Base-by-base conservation (phyloP, 1,139 yeast species). In the Hyphopichia buzzinii region DNA sequence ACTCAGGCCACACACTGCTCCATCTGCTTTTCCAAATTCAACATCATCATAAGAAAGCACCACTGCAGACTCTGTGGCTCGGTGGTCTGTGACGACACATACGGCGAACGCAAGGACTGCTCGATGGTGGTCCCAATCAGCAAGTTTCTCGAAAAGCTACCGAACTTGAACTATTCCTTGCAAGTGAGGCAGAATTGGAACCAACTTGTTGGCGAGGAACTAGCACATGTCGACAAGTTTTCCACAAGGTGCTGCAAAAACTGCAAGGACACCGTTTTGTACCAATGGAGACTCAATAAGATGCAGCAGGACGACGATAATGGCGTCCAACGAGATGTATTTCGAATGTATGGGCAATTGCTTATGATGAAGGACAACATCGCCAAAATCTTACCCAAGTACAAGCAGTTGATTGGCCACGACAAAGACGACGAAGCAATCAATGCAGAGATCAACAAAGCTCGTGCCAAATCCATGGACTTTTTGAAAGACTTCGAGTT, bases 51-150 rank as follows among this genome's bases (percentile, higher is more conserved):
- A 15, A 67, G 96, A 39, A 88, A 86, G 48, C 97, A 92, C 54
- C 97, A 88, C 54, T 88, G 96, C 55, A 66, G 96, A 24, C 57
- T 87, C 24, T 92, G 97, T 63, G 97, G 97, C 0, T 55, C 61
- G 23, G 76, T 85, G 1, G 89, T 88, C 0, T 90, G 97, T 62
- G 95, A 85, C 27, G 84, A 82, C 49, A 52, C 73, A 0, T 50
- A 46, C 26, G 61, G 62, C 2, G 55, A 55, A 30, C 46, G 71
- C 12, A 48, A 55, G 36, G 46, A 50, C 8, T 90, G 97, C 56
- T 87, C 96, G 0, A 77, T 81, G 49, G 77, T 80, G 40, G 82
- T 87, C 0, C 88, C 90, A 0, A 49, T 84, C 1, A 55, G 64
- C 5, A 57, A 74, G 8, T 56, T 85, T 15, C 57, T 78, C 8